A percentile compares a stretch with the other conserved stretches of the same genome.
Evolutionary conservation across 768 basidiomycete genomes (phyloP).

Genomic region (Porpolomopsis calyptriformis): DNA sequence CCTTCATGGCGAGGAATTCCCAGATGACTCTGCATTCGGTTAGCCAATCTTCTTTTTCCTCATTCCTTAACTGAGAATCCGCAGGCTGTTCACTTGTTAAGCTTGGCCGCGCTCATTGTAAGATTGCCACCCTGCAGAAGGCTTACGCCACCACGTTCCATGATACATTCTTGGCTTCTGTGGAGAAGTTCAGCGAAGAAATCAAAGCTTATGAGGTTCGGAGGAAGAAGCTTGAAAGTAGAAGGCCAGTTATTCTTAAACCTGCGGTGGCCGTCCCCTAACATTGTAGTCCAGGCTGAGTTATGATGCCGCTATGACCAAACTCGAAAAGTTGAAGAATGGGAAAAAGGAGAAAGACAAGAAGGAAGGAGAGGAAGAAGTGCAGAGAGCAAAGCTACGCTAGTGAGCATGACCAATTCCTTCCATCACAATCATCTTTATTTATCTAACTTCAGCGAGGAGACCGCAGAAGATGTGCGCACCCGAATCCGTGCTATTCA

Average conservation of each 20-base stretch:
- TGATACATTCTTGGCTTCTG: slow-evolving; percentile 60
- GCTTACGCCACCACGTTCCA: slow-evolving; percentile 61
- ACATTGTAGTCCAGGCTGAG: slow-evolving; percentile 42
- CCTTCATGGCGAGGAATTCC: slow-evolving; percentile 71
- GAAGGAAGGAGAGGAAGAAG: slow-evolving; percentile 72
- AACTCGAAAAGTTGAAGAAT: slow-evolving; percentile 54
- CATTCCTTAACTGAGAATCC: not conserved
- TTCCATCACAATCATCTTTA: slow-evolving; percentile 1
- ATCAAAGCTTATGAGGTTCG: slow-evolving; percentile 76
- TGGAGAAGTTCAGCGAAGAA: slow-evolving; percentile 56
- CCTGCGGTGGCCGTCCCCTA: not conserved
- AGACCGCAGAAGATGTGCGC: slow-evolving; percentile 77
- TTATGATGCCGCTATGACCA: slow-evolving; percentile 65
- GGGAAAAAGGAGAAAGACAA: slow-evolving; percentile 79
- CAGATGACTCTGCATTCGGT: slow-evolving; percentile 69
- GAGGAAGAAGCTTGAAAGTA: slow-evolving; percentile 79
- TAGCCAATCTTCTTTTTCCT: slow-evolving; percentile 6
- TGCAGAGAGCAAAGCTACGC: slow-evolving; percentile 56
- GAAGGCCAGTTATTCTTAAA: slow-evolving; percentile 40
- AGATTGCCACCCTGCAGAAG: slow-evolving; percentile 77
- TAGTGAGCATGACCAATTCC: slow-evolving; percentile 42
- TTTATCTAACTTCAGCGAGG: slow-evolving; percentile 45
- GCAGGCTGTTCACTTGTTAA: slow-evolving; percentile 63
- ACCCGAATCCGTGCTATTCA: slow-evolving; percentile 70
- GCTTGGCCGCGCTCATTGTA: slow-evolving; percentile 77